Conservation (phyloP, 2,329 filamentous ascomycete genomes). For the Hypocreales sp. region DNA sequence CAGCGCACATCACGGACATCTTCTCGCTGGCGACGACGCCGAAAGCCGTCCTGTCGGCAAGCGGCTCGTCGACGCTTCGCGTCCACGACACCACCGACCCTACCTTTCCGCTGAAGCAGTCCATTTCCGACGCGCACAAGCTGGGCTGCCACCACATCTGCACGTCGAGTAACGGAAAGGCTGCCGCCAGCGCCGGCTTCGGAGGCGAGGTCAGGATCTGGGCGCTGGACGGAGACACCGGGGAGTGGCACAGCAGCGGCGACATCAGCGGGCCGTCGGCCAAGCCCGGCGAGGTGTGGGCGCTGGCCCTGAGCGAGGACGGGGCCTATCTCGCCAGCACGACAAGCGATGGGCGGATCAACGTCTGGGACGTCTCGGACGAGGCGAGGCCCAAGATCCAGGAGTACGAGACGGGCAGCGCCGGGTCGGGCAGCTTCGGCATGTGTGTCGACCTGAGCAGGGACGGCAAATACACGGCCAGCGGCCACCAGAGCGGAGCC, state of each 20-base stretch:
- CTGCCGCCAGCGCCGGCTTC: conserved; percentile 76
- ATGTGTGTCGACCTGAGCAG: conserved; percentile 67
- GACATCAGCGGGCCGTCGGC: conserved; percentile 28
- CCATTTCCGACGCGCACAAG: conserved; percentile 64
- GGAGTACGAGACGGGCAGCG: conserved; percentile 64
- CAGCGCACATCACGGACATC: conserved; percentile 73
- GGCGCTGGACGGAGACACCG: conserved; percentile 40
- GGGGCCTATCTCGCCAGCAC: conserved; percentile 77
- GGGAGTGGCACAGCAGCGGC: conserved; percentile 30
- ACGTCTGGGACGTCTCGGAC: conserved; percentile 63
- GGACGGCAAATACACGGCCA: conserved; percentile 77
- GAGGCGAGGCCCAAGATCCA: conserved; percentile 48
- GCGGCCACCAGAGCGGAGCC: conserved; percentile 80
- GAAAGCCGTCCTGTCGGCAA: conserved; percentile 63
- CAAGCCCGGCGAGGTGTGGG: conserved; percentile 67
- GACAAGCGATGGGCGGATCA: conserved; percentile 74
- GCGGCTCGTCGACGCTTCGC: conserved; percentile 69
- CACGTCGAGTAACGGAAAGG: conserved; percentile 50
- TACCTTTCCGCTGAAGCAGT: conserved; percentile 65
- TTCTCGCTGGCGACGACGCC: conserved; percentile 68
- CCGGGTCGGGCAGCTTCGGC: conserved; percentile 73
- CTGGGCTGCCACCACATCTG: conserved; percentile 85
- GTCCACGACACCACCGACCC: conserved; percentile 60
- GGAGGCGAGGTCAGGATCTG: conserved; percentile 80
- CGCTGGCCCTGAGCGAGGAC: conserved; percentile 69